A percentile compares a stretch with the other conserved stretches of the same genome.
Evolutionary conservation across 108 stramenopile species (phyloP).

Genomic region (Fistulifera solaris): DNA sequence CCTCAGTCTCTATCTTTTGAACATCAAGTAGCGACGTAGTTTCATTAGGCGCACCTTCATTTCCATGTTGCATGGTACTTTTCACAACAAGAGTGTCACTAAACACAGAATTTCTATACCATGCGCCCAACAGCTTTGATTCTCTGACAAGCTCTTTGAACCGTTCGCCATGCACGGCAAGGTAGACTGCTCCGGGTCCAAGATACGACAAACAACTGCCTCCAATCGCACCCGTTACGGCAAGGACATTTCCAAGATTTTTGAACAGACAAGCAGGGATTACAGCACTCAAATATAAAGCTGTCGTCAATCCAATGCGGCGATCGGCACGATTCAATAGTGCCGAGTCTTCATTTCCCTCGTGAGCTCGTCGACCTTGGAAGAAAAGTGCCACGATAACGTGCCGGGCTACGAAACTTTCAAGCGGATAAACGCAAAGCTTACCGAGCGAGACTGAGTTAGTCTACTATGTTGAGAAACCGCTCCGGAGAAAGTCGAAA

Average conservation of each 20-base stretch:
- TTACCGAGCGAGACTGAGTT: too few species aligned
- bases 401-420: constrained; percentile 75
- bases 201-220: constrained; percentile 67
- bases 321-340: constrained; percentile 67
- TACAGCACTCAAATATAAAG: constrained; percentile 52
- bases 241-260: constrained; percentile 35
- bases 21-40: constrained; percentile 1
- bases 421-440: constrained; percentile 76
- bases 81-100: too few species aligned
- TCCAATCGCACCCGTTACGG: constrained; percentile 51
- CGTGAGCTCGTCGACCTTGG: constrained; percentile 67
- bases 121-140: constrained; percentile 27
- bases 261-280: constrained; percentile 55
- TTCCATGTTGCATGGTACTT: background rate
- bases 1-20: background rate
- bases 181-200: constrained; percentile 70
- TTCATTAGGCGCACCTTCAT: background rate
- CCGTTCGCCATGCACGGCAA: constrained; percentile 66
- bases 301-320: constrained; percentile 51
- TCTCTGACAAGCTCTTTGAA: constrained; percentile 43
- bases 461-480: too few species aligned
- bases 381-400: constrained; percentile 67
- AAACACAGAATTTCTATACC: too few species aligned
- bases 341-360: constrained; percentile 62
- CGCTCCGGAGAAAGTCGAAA: too few species aligned